These are phyloP conservation scores for Elongisporangium undulatum DNA, from an alignment of 352 stramenopile species.

Conservation along the genomic window DNA sequence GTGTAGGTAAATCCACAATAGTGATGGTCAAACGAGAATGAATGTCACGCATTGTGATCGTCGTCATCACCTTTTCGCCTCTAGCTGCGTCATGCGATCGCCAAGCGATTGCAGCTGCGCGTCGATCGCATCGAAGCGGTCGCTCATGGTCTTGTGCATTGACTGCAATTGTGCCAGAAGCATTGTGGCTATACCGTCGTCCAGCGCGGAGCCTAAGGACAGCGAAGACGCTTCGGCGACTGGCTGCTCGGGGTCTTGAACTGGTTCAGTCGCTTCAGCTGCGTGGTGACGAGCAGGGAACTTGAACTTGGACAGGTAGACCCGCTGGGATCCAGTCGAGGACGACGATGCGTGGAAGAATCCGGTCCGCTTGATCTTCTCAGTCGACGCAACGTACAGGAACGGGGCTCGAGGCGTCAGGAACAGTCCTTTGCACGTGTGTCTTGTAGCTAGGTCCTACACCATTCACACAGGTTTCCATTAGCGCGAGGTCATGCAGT, in stretches of 20 bases:
- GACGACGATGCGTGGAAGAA: slow-evolving; percentile 38
- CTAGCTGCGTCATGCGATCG: slow-evolving; percentile 31
- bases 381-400: slow-evolving; percentile 41
- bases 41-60: background rate
- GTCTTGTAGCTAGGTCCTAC: slow-evolving; percentile 35
- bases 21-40: background rate
- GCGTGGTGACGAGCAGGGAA: slow-evolving; percentile 20
- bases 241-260: background rate
- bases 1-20: background rate
- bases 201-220: background rate
- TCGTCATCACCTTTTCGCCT: slow-evolving; percentile 17
- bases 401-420: slow-evolving; percentile 36
- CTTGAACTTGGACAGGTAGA: slow-evolving; percentile 51
- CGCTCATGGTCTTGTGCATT: slow-evolving; percentile 41
- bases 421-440: slow-evolving; percentile 45
- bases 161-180: slow-evolving; percentile 26
- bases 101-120: slow-evolving; percentile 28
- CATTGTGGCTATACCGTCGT: background rate
- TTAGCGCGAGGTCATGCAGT: background rate
- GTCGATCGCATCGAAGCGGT: slow-evolving; percentile 51
- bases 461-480: background rate
- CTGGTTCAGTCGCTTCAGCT: background rate
- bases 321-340: slow-evolving; percentile 18
- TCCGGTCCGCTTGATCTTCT: slow-evolving; percentile 34
- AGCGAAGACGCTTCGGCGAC: background rate